Evolutionary conservation across 805 yeast genomes (phyloP).

Genomic region (Starmerella sirachaensis): DNA sequence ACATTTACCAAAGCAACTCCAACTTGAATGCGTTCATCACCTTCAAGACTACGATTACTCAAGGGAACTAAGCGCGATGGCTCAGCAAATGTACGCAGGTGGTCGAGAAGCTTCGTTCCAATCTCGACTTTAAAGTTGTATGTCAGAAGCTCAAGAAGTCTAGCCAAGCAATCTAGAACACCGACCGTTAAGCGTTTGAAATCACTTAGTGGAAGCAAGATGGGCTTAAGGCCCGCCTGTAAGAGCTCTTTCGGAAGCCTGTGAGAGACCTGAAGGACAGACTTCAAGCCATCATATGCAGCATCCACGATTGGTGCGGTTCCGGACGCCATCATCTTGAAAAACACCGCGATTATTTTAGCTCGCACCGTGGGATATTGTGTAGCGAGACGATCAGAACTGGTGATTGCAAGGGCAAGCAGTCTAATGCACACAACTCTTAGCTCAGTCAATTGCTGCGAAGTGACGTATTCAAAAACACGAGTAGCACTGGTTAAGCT

Average conservation of each 20-base stretch:
- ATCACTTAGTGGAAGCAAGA: slow-evolving; percentile 88
- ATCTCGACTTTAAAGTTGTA: slow-evolving; percentile 94
- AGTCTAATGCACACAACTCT: slow-evolving; percentile 82
- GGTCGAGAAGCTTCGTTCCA: slow-evolving; percentile 85
- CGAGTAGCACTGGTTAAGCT: slow-evolving; percentile 80
- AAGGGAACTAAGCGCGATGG: slow-evolving; percentile 62
- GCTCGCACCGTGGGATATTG: slow-evolving; percentile 53
- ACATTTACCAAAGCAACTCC: slow-evolving; percentile 83
- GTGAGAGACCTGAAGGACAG: slow-evolving; percentile 64
- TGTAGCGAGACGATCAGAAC: slow-evolving; percentile 64
- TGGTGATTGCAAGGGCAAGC: slow-evolving; percentile 65
- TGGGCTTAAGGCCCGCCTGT: slow-evolving; percentile 92
- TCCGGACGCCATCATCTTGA: slow-evolving; percentile 78
- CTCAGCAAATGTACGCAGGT: slow-evolving; percentile 91
- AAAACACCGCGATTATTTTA: slow-evolving; percentile 81
- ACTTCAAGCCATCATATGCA: slow-evolving; percentile 76
- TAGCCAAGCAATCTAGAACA: slow-evolving; percentile 82
- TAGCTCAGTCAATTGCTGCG: slow-evolving; percentile 75
- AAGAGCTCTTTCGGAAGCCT: slow-evolving; percentile 85
- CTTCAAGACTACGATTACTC: slow-evolving; percentile 67
- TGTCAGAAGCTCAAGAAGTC: slow-evolving; percentile 71
- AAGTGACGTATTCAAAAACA: slow-evolving; percentile 72
- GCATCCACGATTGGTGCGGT: slow-evolving; percentile 84
- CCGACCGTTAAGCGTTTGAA: slow-evolving; percentile 80
- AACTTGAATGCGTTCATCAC: slow-evolving; percentile 71